Evolutionary conservation across 768 basidiomycete species (phyloP), one percentile per base, ranked within the genome.

Genomic region (Boletus sp.): DNA sequence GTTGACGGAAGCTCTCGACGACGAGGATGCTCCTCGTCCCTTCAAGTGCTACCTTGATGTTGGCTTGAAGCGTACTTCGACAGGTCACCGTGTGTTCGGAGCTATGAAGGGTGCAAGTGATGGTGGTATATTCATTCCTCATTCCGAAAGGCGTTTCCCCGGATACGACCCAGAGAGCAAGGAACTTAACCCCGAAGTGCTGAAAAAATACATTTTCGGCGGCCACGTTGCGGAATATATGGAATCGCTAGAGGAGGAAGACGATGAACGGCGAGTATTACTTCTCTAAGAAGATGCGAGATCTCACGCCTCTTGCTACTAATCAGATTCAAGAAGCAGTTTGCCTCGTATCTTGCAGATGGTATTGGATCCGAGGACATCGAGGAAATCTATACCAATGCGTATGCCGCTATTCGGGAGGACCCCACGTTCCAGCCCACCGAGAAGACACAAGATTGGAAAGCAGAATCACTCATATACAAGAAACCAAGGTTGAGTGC

Each of bases 201-300:
- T 98, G 68, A 93, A 96, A 73, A 96, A 96, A 77, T 99, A 99
- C 79, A 98, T 99, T 72, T 90, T 80, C 64, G 95, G 92, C 71
- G 95, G 95, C 49, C 97, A 99, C 72, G 88, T 99, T 53, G 93
- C 97, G 47, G 97, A 98, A 77, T 99, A 98, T 82, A 99, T 99
- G 97, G 92, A 98, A 78, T 90, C 86, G 53, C 78, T 98, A 50
- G 97, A 99, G 78, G 97, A 99, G 82, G 97, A 99, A 79, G 97
- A 99, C 70, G 97, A 98, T 66, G 96, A 98, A 77, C 83, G 94
- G 85, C 85, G 62, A 57, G 81, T 69, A 17, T 14, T 53, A 41
- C 30, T 21, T 11, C 19, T 45, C 48, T 11, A n/a, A 29, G 42
- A 50, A 47, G 11, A 52, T 23, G 4, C 15, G 3, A n/a, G 15